Evolutionary conservation across 2,329 filamentous ascomycete species (phyloP), one percentile per base, ranked within the genome.

Genomic region (Basipetospora chlamydospora): DNA sequence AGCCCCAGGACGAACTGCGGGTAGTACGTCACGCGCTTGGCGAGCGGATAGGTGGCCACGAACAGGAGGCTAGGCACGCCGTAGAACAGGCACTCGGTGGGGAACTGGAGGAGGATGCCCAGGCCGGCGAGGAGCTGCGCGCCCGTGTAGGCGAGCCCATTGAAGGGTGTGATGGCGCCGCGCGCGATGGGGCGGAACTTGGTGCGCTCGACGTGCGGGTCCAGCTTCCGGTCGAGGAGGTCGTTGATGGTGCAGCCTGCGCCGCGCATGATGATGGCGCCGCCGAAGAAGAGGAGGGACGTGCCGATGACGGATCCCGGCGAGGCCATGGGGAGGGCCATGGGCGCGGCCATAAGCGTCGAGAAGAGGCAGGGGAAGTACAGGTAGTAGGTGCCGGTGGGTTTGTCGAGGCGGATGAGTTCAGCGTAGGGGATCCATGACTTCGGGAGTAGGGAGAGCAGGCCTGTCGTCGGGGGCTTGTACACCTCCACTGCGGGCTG

Each of bases 161-260:
- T 63, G 46, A 73, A 67, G 0, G 82, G 80, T 3, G 73, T 77
- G 35, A 93, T 62, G 36, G 85, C 85, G 23, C 80, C 70, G 10
- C 86, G 73, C 1, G 86, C 84, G 42, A 94, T 80, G 3, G 86
- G 86, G 12, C 86, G 77, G 22, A 84, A 63, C 11, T 78, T 72
- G 5, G 83, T 92, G 33, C 86, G 72, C 2, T 70, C 59, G 11
- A 93, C 85, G 43, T 85, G 72, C 6, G 80, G 78, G 55, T 94
- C 86, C 12, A 93, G 75, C 47, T 90, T 81, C 38, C 83, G 74
- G 56, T 93, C 86, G 80, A 84, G 87, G 35, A 92, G 73, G 53
- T 94, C 86, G 53, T 93, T 93, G 59, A 92, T 85, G 13, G 80
- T 80, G 56, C 86, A 93, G 35, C 84, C 84, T 15, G 84, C 83